Evolutionary conservation across 441 rosid species (phyloP).

Genomic region (Gossypium gossypioides): DNA sequence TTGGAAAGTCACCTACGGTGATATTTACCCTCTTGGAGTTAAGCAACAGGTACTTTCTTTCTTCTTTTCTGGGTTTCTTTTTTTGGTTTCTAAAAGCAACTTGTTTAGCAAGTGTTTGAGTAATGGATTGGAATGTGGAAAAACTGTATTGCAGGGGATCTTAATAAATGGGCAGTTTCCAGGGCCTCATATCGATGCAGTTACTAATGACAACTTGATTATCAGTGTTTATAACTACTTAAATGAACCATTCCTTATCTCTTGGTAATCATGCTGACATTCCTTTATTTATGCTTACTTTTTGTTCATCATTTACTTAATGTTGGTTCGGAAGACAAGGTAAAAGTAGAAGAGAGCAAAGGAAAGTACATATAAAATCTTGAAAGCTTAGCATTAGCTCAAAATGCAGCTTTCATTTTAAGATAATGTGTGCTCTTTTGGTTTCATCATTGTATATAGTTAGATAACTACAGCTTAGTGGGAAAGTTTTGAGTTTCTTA

Average conservation of each 20-base stretch:
- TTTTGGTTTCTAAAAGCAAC: not conserved
- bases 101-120: not conserved
- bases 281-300: not conserved
- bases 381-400: not conserved
- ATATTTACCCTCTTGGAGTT: constrained; percentile 38
- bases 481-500: not conserved
- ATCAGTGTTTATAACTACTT: constrained; percentile 42
- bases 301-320: not conserved
- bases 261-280: constrained; percentile 29
- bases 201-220: constrained; percentile 52
- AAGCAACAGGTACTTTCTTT: constrained; percentile 27
- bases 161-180: constrained; percentile 62
- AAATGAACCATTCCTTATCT: constrained; percentile 37
- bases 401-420: not conserved
- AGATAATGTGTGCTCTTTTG: not conserved
- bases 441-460: not conserved
- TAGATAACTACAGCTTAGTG: not conserved
- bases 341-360: no score
- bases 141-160: constrained; percentile 42
- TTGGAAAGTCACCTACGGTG: constrained; percentile 33
- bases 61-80: not conserved
- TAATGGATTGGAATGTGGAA: constrained; percentile 7
- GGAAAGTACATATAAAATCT: no score
- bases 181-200: constrained; percentile 58
- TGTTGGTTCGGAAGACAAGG: not conserved